A percentile compares a stretch with the other conserved stretches of the same genome.
These are phyloP conservation scores for Candida labiduridarum DNA, from an alignment of 1,139 yeast species.

Conservation along the genomic window DNA sequence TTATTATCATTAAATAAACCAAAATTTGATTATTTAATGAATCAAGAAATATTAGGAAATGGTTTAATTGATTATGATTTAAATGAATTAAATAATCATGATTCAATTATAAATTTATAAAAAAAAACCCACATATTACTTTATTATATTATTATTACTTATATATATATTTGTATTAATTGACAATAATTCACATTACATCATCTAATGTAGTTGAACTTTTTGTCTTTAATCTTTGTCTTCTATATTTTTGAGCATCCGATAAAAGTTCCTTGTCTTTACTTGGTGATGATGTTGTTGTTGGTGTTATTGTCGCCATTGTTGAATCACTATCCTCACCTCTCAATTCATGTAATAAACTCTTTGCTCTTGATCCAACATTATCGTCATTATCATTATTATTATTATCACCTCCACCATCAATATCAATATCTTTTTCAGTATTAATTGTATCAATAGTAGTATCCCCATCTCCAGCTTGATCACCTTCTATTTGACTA, in stretches of 20 bases:
- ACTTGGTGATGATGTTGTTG: neutral
- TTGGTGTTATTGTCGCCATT: neutral
- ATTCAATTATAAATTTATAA: conserved; percentile 21
- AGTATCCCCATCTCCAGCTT: conserved; percentile 7
- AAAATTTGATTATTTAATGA: conserved; percentile 33
- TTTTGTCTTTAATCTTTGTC: conserved; percentile 27
- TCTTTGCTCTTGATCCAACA: conserved; percentile 62
- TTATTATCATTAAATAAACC: conserved; percentile 41
- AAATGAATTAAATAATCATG: conserved; percentile 28
- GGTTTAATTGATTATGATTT: conserved; percentile 37
- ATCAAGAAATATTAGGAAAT: conserved; percentile 19
- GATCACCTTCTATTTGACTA: neutral
- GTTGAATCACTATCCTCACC: conserved; percentile 28
- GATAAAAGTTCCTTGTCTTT: conserved; percentile 21
- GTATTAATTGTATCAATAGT: conserved; percentile 7
- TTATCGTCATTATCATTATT: conserved; percentile 40
- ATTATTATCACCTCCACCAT: conserved; percentile 9
- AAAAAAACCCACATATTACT: neutral
- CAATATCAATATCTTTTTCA: too few relatives aligned
- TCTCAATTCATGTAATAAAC: conserved; percentile 58
- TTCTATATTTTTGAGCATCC: conserved; percentile 43
- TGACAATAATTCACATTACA: neutral
- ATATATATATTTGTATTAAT: neutral
- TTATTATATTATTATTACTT: neutral
- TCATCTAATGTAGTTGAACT: conserved; percentile 7